Conservation (phyloP, 805 yeast species). For the Cyberlindnera lachancei region DNA sequence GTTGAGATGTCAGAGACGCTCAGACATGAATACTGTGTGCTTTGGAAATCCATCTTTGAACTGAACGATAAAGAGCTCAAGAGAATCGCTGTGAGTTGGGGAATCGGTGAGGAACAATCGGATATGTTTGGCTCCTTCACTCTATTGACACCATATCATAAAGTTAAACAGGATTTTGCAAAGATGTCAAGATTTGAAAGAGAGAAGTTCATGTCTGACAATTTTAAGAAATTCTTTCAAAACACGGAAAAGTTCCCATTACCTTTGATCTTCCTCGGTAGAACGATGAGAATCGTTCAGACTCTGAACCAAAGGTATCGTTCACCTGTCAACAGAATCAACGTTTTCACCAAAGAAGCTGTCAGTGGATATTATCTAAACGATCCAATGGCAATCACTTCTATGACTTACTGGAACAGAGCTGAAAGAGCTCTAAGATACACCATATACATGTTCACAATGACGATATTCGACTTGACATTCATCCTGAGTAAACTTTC, state of each 20-base stretch:
- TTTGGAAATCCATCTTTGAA: slow-evolving; percentile 59
- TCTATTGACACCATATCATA: slow-evolving; percentile 38
- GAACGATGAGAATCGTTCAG: slow-evolving; percentile 72
- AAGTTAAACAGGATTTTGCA: slow-evolving; percentile 21
- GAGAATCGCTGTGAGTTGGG: slow-evolving; percentile 53
- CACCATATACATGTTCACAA: slow-evolving; percentile 12
- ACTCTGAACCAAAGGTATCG: slow-evolving; percentile 57
- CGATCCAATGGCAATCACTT: slow-evolving; percentile 4
- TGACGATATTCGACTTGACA: slow-evolving; percentile 17
- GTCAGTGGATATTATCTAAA: slow-evolving; percentile 21
- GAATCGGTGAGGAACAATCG: slow-evolving; percentile 47
- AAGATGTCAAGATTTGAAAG: slow-evolving; percentile 31
- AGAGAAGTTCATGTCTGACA: slow-evolving; percentile 35
- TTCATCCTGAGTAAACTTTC: slow-evolving; percentile 15
- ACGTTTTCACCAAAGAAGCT: slow-evolving; percentile 54
- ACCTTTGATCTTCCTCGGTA: slow-evolving; percentile 53
- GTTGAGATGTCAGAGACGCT: slow-evolving; percentile 44
- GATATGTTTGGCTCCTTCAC: slow-evolving; percentile 55
- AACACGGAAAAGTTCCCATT: slow-evolving; percentile 64
- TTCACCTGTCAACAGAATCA: slow-evolving; percentile 69
- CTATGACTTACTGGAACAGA: slow-evolving; percentile 1
- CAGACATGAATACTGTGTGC: slow-evolving; percentile 44
- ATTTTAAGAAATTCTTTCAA: slow-evolving; percentile 46
- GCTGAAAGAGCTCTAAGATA: slow-evolving; percentile 13
- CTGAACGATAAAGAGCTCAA: slow-evolving; percentile 41